Evolutionary conservation across 2,329 filamentous ascomycete genomes (phyloP).

Genomic region (Cryphonectria carpinicola): DNA sequence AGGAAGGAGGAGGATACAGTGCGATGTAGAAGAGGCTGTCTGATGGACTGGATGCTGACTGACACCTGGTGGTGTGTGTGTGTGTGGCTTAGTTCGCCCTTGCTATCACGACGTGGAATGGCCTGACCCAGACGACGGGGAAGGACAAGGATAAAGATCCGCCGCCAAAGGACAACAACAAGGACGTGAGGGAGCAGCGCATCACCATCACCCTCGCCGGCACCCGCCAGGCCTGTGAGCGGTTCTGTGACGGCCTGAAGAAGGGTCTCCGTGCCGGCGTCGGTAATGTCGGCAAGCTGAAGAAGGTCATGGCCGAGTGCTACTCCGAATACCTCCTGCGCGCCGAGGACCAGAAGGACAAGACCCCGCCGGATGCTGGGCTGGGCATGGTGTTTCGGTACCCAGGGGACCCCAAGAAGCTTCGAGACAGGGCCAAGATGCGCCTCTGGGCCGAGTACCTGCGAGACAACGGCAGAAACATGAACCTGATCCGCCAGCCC

Average conservation of each 20-base stretch:
- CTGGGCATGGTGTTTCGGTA: conserved; percentile 92
- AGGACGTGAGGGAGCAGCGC: conserved; percentile 68
- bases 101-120: conserved; percentile 94
- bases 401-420: conserved; percentile 90
- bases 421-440: conserved; percentile 96
- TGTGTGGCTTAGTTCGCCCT: conserved; percentile 71
- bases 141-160: conserved; percentile 56
- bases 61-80: neutral
- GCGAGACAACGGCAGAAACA: conserved; percentile 90
- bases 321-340: conserved; percentile 86
- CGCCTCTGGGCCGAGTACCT: conserved; percentile 96
- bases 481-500: conserved; percentile 89
- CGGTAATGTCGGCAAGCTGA: conserved; percentile 83
- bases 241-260: conserved; percentile 95
- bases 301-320: conserved; percentile 78
- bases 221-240: conserved; percentile 84
- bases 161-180: conserved; percentile 45
- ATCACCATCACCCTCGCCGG: conserved; percentile 91
- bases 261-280: conserved; percentile 85
- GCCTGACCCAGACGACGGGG: conserved; percentile 59
- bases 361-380: conserved; percentile 83
- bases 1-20: neutral
- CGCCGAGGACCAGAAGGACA: conserved; percentile 63
- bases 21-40: neutral
- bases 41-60: neutral